Conservation (phyloP, 805 yeast genomes). For the Candida peoriensis region DNA sequence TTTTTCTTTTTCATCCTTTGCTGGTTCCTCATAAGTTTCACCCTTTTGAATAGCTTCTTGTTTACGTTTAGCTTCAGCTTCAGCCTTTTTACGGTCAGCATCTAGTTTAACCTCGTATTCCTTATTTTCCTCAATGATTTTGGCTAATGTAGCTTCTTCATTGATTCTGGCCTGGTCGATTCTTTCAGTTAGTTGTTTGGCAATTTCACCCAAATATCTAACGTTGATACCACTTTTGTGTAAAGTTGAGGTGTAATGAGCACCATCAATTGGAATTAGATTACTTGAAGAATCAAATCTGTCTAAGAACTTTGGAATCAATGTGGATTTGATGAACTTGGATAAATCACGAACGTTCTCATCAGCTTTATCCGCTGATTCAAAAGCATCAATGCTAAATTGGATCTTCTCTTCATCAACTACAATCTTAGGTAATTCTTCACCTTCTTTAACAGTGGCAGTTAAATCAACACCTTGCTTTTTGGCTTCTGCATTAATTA, state of each 20-base stretch:
- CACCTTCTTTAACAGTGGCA: conserved; percentile 24
- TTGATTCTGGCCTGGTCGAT: conserved; percentile 24
- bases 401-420: conserved; percentile 40
- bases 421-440: conserved; percentile 43
- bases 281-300: conserved; percentile 40
- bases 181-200: conserved; percentile 27
- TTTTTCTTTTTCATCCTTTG: conserved; percentile 11
- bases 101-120: conserved; percentile 15
- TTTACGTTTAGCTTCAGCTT: conserved; percentile 15
- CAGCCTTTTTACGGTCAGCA: conserved; percentile 9
- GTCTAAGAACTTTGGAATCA: conserved; percentile 59
- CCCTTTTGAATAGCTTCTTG: conserved; percentile 23
- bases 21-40: conserved; percentile 17
- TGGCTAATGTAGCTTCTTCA: conserved; percentile 19
- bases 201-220: conserved; percentile 76
- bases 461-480: conserved; percentile 21
- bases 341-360: conserved; percentile 60
- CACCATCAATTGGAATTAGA: conserved; percentile 74
- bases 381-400: conserved; percentile 61
- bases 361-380: conserved; percentile 39
- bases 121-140: conserved; percentile 17
- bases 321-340: conserved; percentile 47
- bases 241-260: conserved; percentile 58
- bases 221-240: conserved; percentile 84
- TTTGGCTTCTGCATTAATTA: conserved; percentile 29